Evolutionary conservation across 331 rosid genomes (phyloP).

Genomic region (Quercus tomentella): DNA sequence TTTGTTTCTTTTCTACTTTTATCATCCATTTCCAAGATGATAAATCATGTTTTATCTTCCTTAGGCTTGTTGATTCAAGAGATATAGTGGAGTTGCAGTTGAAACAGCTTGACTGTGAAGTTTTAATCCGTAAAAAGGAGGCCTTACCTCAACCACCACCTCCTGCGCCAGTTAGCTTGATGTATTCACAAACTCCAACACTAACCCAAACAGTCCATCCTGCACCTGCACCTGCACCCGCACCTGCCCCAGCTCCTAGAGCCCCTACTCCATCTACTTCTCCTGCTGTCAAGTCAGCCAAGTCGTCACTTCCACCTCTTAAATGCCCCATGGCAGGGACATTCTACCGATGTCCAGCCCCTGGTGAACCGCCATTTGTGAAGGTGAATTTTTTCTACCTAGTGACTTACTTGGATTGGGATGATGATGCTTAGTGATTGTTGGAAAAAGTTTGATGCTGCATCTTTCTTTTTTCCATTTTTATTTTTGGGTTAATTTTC

Average conservation of each 20-base stretch:
- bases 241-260: slow-evolving; percentile 21
- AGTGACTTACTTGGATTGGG: background rate
- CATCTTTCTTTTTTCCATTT: background rate
- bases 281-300: slow-evolving; percentile 39
- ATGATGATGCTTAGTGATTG: background rate
- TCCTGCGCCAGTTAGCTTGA: slow-evolving; percentile 36
- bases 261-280: slow-evolving; percentile 28
- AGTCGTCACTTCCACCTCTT: slow-evolving; percentile 51
- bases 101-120: slow-evolving; percentile 68
- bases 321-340: slow-evolving; percentile 84
- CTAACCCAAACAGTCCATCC: slow-evolving; percentile 10
- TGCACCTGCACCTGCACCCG: slow-evolving; percentile 5
- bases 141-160: slow-evolving; percentile 55
- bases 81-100: slow-evolving; percentile 69
- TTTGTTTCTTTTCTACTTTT: background rate
- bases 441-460: background rate
- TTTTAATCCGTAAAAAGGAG: slow-evolving; percentile 63
- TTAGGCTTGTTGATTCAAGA: slow-evolving; percentile 86
- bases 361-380: slow-evolving; percentile 67
- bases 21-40: background rate
- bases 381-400: slow-evolving; percentile 42
- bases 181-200: slow-evolving; percentile 27
- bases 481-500: background rate
- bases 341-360: slow-evolving; percentile 66
- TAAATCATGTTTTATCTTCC: slow-evolving; percentile 14